These are phyloP conservation scores for Ligustrum vulgare DNA, from an alignment of 257 asterid genomes.

Conservation along the genomic window DNA sequence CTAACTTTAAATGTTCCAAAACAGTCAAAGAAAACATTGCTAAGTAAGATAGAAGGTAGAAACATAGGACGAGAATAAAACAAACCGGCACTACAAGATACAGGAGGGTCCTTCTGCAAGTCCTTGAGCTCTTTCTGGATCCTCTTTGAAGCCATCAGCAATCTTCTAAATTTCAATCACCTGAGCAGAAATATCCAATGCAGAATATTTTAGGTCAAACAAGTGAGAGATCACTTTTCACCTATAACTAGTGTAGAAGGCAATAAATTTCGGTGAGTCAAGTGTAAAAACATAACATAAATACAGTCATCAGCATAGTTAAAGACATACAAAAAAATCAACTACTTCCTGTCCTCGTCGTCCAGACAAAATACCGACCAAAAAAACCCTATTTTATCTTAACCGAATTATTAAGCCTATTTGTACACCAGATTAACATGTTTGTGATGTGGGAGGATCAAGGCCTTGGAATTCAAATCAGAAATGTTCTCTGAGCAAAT, in stretches of 20 bases:
- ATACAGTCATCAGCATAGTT: background rate
- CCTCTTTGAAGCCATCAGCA: constrained; percentile 64
- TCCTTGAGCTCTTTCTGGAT: constrained; percentile 62
- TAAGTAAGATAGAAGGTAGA: background rate
- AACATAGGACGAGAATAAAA: background rate
- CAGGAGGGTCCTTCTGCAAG: constrained; percentile 61
- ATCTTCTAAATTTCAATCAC: background rate
- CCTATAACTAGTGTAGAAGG: background rate
- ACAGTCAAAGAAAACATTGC: background rate
- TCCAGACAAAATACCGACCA: background rate
- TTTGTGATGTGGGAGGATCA: background rate
- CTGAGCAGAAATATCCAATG: background rate
- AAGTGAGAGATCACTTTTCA: background rate
- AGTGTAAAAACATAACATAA: background rate
- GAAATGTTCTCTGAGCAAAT: background rate
- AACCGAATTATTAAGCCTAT: background rate
- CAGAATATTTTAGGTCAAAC: background rate
- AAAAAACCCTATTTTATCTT: background rate
- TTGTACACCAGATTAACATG: background rate
- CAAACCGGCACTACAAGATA: constrained; percentile 64
- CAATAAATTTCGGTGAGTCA: background rate
- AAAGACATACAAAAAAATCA: background rate
- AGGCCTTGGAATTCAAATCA: background rate
- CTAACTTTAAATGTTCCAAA: background rate
- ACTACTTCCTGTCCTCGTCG: background rate